phyloP scores from a whole-genome alignment of 140 eudicot species.

The Flaveria floridana region DNA sequence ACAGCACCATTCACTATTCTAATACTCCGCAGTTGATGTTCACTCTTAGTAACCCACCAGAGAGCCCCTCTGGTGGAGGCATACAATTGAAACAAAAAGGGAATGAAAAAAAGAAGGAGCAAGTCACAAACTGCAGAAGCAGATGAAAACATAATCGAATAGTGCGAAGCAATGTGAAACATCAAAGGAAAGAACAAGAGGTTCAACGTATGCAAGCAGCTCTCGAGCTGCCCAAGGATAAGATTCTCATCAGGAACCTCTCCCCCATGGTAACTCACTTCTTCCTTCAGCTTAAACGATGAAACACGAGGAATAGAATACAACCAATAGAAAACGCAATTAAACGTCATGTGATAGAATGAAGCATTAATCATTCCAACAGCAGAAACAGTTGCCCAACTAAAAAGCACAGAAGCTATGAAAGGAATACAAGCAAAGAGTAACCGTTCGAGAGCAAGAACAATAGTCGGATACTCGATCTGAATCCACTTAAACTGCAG shows the following conservation, averaged over 20 bases:
- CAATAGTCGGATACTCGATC: constrained; percentile 84
- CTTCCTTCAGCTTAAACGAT: constrained; percentile 71
- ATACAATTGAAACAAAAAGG: constrained; percentile 76
- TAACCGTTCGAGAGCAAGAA: constrained; percentile 76
- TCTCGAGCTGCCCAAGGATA: constrained; percentile 80
- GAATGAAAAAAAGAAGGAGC: constrained; percentile 79
- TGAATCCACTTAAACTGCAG: constrained; percentile 97
- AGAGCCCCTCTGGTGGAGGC: constrained; percentile 92
- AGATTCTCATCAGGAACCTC: constrained; percentile 72
- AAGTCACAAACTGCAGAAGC: constrained; percentile 65
- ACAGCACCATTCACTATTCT: constrained; percentile 83
- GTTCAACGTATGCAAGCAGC: constrained; percentile 73
- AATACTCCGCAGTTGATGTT: constrained; percentile 57
- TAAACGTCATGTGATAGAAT: constrained; percentile 71
- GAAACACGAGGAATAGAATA: constrained; percentile 80
- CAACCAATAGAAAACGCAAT: constrained; percentile 80
- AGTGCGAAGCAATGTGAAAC: constrained; percentile 77
- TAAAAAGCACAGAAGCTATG: constrained; percentile 62
- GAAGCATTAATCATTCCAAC: constrained; percentile 79
- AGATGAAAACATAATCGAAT: constrained; percentile 61
- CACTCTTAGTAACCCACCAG: constrained; percentile 93
- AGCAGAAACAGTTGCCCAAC: constrained; percentile 93
- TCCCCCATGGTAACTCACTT: constrained; percentile 76
- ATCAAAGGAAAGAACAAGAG: constrained; percentile 67
- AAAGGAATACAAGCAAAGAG: constrained; percentile 76